Evolutionary conservation across 768 basidiomycete genomes (phyloP), one percentile per base, ranked within the genome.

Genomic region (Pisolithus tinctorius): DNA sequence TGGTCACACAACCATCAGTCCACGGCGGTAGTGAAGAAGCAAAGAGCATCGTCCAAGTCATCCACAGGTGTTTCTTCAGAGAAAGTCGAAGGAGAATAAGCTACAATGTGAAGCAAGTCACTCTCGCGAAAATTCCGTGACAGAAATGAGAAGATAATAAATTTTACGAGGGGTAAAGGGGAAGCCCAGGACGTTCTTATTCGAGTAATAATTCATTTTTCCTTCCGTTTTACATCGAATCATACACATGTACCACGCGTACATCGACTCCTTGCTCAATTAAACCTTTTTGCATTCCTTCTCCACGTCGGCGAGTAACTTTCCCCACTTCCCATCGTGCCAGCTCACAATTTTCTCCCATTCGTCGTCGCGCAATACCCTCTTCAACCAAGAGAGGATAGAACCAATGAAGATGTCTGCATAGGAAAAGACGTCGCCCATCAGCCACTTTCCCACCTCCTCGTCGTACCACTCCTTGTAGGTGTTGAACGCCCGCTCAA

Each of bases 31-130:
- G 55, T 59, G 38, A 72, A 69, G 54, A 72, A 61, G 47, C 58
- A 56, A 17, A 36, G 54, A 7, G 60, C 68, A 10, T 65, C 69
- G 1, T 49, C 70, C 27, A 71, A 73, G 55, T 76, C 79, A n/a
- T 72, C 75, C 23, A 73, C 75, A n/a, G 72, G 75, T 16, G 58
- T 78, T 1, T 74, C 80, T 4, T 72, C 89, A 40, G 79, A 81
- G 58, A 85, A 76, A 66, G 80, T 87, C 57, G 92, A 92, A 65
- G 94, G 93, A 63, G 93, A 96, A 74, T 98, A 95, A 68, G 96
- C 72, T 88, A 93, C 69, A 83, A 93, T 86, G 93, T 92, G 42
- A 97, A 97, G 66, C 76, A 83, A 61, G 92, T 84, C 37, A 73
- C 76, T 30, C 76, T 85, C 54, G 80, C 93, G 49, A 97, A 96